Base-by-base conservation (phyloP, 306 rosid species). In the Dalbergia cultrata region DNA sequence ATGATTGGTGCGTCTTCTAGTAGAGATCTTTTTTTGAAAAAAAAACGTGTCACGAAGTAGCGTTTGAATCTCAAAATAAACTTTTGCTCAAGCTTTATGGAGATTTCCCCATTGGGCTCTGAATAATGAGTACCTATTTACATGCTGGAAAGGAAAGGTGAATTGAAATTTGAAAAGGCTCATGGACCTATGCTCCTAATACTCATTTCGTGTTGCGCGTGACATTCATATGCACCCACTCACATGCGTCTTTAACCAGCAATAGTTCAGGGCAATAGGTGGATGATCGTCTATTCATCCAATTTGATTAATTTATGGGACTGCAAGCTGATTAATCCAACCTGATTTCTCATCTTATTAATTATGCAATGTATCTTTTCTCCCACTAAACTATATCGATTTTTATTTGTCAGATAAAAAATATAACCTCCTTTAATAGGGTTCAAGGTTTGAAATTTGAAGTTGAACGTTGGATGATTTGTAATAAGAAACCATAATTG, bases 381-480 rank as follows among this genome's bases (percentile, higher is more conserved):
- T 33, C 13, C 64, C 34, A 71, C n/a, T 33, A 70, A 50, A 70
- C 26, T 9, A 31, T 26, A 9, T 37, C 47, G 21, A 4, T 49
- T 22, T 43, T 56, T 43, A 45, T 45, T 31, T 22, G 13, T 22
- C 13, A 0, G 5, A 69, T 6, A 1, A 18, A 56, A 56, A 17
- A 11, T 1, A 10, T 47, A 47, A 4, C 14, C 53, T 8, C 7
- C 63, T 58, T 58, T 19, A 33, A 14, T 33, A 57, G 19, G 19
- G 67, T 19, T 57, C 13, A 56, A 74, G 68, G 78, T 74, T 73
- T 58, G 67, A 73, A 74, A 43, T 59, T 74, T 74, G 69, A 58
- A 74, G 26, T 74, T 19, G 58, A 14, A 8, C 22, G 31, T 74
- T 8, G n/a, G 62, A 59, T 37, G 17, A 64, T 64, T 14, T 19